Percentiles rank a stretch among this genome's conserved stretches.
phyloP scores from a whole-genome alignment of 164 flowering plant genomes.

The Dillenia turbinata region DNA sequence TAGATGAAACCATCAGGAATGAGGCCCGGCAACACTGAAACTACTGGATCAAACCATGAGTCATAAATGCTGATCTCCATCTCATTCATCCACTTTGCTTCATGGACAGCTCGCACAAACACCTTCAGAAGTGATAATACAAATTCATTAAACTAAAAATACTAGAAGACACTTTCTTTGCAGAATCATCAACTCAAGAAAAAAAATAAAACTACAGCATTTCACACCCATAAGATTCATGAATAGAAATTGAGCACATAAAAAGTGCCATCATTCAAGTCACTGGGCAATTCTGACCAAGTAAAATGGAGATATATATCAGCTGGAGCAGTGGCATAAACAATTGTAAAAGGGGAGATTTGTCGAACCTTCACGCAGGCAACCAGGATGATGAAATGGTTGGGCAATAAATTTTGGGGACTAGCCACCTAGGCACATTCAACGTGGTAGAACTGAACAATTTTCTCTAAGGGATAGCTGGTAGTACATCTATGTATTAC shows the following conservation, averaged over 20 bases:
- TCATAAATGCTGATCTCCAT: constrained; percentile 99
- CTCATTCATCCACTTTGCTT: constrained; percentile 99
- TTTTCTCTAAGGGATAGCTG: too few relatives aligned
- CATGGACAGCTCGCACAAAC: constrained; percentile 97
- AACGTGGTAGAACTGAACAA: too few relatives aligned
- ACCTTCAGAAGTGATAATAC: constrained; percentile 37
- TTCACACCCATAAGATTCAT: neutral
- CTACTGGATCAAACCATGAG: constrained; percentile 98
- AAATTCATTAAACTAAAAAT: constrained; percentile 5
- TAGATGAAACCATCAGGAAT: constrained; percentile 95
- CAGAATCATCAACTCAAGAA: too few relatives aligned
- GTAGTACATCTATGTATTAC: too few relatives aligned
- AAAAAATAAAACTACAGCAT: too few relatives aligned
- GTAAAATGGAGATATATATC: too few relatives aligned
- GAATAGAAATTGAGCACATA: constrained; percentile 6
- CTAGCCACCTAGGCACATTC: too few relatives aligned
- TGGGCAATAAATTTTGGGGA: too few relatives aligned
- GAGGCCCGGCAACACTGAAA: constrained; percentile 87
- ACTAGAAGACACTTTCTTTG: neutral
- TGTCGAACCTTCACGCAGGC: too few relatives aligned
- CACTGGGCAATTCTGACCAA: neutral
- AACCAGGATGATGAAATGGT: too few relatives aligned
- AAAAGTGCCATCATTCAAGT: constrained; percentile 13
- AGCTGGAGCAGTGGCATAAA: too few relatives aligned
- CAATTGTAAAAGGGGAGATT: too few relatives aligned